phyloP scores from a whole-genome alignment of 2,329 filamentous ascomycete species.

The Gremmenia infestans region DNA sequence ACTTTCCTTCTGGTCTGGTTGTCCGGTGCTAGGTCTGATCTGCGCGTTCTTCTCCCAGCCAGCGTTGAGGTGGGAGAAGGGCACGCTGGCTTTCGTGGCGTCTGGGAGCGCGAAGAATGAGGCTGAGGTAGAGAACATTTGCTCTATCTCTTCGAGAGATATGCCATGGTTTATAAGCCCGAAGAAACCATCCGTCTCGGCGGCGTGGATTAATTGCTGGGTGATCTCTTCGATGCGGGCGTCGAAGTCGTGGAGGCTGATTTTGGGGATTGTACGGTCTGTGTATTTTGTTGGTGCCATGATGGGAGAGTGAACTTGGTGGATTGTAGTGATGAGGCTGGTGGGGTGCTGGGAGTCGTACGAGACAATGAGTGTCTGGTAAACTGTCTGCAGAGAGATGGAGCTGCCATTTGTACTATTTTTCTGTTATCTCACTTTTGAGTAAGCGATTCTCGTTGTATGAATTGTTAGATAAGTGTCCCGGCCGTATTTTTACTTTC shows the following conservation, averaged over 20 bases:
- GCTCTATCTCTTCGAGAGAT: conserved; percentile 40
- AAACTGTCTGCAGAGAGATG: conserved; percentile 1
- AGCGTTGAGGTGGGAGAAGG: conserved; percentile 41
- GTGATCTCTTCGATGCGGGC: conserved; percentile 51
- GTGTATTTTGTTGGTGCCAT: conserved; percentile 23
- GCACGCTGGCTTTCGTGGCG: conserved; percentile 43
- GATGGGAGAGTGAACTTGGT: not conserved
- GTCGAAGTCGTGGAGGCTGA: conserved; percentile 29
- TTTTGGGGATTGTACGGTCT: conserved; percentile 17
- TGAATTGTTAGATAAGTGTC: not conserved
- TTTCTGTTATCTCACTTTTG: not conserved
- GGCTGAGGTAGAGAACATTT: conserved; percentile 33
- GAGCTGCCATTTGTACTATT: conserved; percentile 1
- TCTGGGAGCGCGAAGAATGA: conserved; percentile 49
- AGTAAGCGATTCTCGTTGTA: not conserved
- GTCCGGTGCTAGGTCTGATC: conserved; percentile 50
- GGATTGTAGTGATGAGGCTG: not conserved
- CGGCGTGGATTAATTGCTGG: conserved; percentile 44
- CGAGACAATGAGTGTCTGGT: not conserved
- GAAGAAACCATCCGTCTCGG: conserved; percentile 57
- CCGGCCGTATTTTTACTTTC: not conserved
- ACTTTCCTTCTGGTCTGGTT: conserved; percentile 51
- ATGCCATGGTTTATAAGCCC: conserved; percentile 46
- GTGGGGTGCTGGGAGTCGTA: not conserved
- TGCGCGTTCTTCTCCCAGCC: conserved; percentile 55